These are phyloP conservation scores for Candida sp. DNA, from an alignment of 1,139 yeast species.

Conservation along the genomic window DNA sequence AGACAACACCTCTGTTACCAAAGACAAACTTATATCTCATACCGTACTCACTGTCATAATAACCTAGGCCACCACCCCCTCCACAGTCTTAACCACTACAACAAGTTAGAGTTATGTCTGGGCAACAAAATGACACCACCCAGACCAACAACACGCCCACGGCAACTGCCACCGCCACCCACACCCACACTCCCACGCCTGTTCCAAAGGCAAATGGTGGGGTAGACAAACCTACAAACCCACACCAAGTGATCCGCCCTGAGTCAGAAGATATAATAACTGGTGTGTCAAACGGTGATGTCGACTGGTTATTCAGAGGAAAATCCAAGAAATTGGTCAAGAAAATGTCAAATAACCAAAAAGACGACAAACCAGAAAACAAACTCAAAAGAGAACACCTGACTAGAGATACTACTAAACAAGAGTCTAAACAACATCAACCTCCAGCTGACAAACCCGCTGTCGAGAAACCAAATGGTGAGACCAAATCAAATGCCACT, in stretches of 20 bases:
- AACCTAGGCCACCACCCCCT: no score
- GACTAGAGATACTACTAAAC: conserved; percentile 7
- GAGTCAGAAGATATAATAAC: conserved; percentile 27
- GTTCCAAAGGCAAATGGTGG: not conserved
- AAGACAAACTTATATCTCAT: no score
- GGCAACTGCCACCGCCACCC: not conserved
- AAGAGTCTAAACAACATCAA: not conserved
- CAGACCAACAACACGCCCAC: not conserved
- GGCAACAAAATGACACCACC: not conserved
- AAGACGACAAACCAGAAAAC: not conserved
- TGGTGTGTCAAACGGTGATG: conserved; percentile 74
- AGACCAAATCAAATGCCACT: not conserved
- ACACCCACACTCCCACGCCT: no score
- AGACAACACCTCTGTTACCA: no score
- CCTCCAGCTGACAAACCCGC: not conserved
- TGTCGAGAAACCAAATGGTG: not conserved
- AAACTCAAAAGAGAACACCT: conserved; percentile 8
- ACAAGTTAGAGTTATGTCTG: not conserved
- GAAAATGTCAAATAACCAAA: conserved; percentile 27
- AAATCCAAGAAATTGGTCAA: conserved; percentile 60
- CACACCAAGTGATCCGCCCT: conserved; percentile 6
- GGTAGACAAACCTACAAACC: conserved; percentile 5
- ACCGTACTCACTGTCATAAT: no score
- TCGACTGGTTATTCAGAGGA: conserved; percentile 77
- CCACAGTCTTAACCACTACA: no score